Conservation (phyloP, 768 basidiomycete genomes). For the Sporobolomyces pararoseus region DNA sequence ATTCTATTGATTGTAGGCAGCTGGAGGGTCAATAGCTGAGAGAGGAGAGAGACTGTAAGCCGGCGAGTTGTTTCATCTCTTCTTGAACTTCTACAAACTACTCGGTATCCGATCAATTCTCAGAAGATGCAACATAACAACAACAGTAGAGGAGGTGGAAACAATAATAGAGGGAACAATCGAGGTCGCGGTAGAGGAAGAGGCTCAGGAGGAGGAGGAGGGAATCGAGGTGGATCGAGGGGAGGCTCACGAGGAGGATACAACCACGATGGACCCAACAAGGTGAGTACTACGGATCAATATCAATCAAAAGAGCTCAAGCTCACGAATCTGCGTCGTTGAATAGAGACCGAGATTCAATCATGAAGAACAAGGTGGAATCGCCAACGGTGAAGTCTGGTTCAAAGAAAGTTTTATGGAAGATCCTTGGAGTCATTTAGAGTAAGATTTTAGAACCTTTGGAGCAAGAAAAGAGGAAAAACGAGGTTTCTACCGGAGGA, state of each 20-base stretch:
- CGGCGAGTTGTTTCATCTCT: background rate
- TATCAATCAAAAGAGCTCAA: too few relatives aligned
- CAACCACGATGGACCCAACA: conserved; percentile 13
- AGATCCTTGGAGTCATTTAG: conserved; percentile 24
- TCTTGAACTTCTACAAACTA: background rate
- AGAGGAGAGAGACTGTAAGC: too few relatives aligned
- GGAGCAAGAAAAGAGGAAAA: background rate
- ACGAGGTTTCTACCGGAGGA: too few relatives aligned
- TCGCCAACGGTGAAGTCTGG: conserved; percentile 9
- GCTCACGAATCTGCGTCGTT: too few relatives aligned
- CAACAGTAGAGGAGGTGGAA: background rate
- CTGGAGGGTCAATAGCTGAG: too few relatives aligned
- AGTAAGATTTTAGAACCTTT: background rate
- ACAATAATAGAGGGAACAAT: background rate
- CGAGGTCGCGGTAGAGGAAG: conserved; percentile 5
- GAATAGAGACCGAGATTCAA: conserved; percentile 24
- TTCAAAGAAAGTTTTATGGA: conserved; percentile 4
- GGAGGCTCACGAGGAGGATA: background rate
- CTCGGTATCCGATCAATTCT: too few relatives aligned
- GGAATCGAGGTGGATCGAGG: background rate
- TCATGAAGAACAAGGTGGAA: background rate
- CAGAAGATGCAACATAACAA: background rate
- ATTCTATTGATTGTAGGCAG: too few relatives aligned
- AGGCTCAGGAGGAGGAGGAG: background rate
- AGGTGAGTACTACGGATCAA: too few relatives aligned